Percentiles rank a stretch among this genome's conserved stretches.
phyloP scores from a whole-genome alignment of 2,329 filamentous ascomycete genomes.

The Colletotrichum costaricense region DNA sequence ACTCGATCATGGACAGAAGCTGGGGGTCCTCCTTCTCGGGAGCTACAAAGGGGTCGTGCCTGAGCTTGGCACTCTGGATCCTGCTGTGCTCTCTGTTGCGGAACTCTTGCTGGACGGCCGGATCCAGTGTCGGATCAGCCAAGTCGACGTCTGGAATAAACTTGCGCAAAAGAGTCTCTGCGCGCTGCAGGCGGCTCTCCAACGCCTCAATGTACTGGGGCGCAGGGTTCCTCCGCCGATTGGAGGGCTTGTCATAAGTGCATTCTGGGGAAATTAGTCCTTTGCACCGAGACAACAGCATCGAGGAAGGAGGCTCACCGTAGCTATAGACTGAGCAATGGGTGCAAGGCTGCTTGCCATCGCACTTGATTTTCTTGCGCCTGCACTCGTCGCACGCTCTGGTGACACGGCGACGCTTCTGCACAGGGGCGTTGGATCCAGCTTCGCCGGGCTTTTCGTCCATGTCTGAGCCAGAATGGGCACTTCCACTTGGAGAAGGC shows the following conservation, averaged over 20 bases:
- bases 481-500: slow-evolving; percentile 55
- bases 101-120: slow-evolving; percentile 77
- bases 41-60: slow-evolving; percentile 45
- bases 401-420: slow-evolving; percentile 83
- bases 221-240: slow-evolving; percentile 88
- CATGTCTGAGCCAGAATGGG: slow-evolving; percentile 55
- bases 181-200: slow-evolving; percentile 84
- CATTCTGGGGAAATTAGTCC: slow-evolving; percentile 73
- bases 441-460: slow-evolving; percentile 48
- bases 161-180: slow-evolving; percentile 81
- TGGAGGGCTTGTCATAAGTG: slow-evolving; percentile 95
- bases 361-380: slow-evolving; percentile 89
- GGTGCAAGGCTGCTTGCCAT: slow-evolving; percentile 89
- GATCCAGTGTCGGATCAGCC: slow-evolving; percentile 85
- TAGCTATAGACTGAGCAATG: slow-evolving; percentile 99
- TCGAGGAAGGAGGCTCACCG: slow-evolving; percentile 62
- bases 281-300: too few species aligned
- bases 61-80: slow-evolving; percentile 55
- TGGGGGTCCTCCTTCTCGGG: slow-evolving; percentile 73
- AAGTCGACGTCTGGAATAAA: slow-evolving; percentile 88
- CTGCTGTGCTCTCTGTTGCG: slow-evolving; percentile 65
- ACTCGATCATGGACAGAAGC: slow-evolving; percentile 94
- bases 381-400: slow-evolving; percentile 86
- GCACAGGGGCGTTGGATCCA: slow-evolving; percentile 67
- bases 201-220: slow-evolving; percentile 94